Percentiles rank a stretch among this genome's conserved stretches.
Evolutionary conservation across 306 rosid genomes (phyloP).

Genomic region (Fagus sylvatica): DNA sequence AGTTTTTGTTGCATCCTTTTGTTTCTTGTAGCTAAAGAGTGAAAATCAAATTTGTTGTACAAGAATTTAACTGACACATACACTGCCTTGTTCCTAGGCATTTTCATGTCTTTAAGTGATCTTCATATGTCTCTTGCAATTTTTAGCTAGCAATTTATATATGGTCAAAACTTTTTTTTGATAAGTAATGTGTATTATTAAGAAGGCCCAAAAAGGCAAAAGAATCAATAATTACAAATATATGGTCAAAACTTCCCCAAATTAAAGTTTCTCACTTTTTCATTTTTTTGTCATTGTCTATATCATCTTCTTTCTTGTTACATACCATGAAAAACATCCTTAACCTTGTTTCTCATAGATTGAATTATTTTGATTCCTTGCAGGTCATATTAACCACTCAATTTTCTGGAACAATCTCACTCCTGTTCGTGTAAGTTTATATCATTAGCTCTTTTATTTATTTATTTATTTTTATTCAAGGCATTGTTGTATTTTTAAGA

Average conservation of each 20-base stretch:
- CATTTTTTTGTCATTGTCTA: background rate
- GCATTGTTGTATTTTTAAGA: background rate
- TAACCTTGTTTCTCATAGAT: background rate
- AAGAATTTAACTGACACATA: background rate
- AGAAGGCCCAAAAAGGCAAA: no score
- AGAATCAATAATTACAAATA: no score
- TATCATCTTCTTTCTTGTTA: background rate
- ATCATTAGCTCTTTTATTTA: constrained; percentile 10
- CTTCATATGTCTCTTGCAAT: background rate
- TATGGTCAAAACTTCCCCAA: background rate
- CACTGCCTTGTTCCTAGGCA: background rate
- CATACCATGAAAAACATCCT: background rate
- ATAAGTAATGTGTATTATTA: no score
- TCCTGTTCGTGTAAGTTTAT: constrained; percentile 54
- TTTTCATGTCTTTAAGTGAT: background rate
- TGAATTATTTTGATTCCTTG: constrained; percentile 17
- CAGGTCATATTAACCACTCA: constrained; percentile 90
- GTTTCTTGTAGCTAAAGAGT: background rate
- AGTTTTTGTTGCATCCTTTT: background rate
- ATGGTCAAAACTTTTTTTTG: background rate
- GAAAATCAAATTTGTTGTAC: background rate
- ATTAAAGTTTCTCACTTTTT: background rate
- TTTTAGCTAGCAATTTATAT: background rate
- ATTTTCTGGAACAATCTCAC: constrained; percentile 81
- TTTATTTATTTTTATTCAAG: background rate